A percentile compares a stretch with the other conserved stretches of the same genome.
Conservation (phyloP, 2,329 filamentous ascomycete species). For the Ophiostoma sp. region DNA sequence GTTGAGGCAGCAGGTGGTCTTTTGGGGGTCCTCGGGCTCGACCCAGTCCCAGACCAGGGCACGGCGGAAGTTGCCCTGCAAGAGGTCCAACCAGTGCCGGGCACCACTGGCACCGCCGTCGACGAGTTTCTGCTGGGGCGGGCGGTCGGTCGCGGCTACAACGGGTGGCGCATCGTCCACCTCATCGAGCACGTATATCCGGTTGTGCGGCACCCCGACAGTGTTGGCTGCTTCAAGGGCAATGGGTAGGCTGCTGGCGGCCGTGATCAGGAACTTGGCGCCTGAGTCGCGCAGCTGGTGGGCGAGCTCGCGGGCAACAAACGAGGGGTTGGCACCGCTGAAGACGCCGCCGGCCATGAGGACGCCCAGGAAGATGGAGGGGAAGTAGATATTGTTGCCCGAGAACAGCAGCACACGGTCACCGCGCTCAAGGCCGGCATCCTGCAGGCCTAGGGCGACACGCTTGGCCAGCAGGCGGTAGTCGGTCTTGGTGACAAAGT, state of each 20-base stretch:
- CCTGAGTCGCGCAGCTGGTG: conserved; percentile 74
- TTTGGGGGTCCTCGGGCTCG: conserved; percentile 51
- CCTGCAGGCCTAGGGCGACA: conserved; percentile 66
- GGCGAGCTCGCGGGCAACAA: conserved; percentile 68
- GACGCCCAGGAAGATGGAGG: conserved; percentile 68
- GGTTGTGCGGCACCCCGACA: conserved; percentile 54
- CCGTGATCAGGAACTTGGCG: conserved; percentile 66
- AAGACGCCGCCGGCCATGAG: conserved; percentile 79
- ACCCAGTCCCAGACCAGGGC: conserved; percentile 65
- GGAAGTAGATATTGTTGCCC: conserved; percentile 72
- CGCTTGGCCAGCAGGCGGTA: conserved; percentile 73
- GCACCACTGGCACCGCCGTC: conserved; percentile 27
- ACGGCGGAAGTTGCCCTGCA: conserved; percentile 49
- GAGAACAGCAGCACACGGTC: conserved; percentile 74
- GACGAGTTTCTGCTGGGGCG: background rate
- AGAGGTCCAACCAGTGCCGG: conserved; percentile 64
- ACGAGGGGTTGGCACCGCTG: conserved; percentile 54
- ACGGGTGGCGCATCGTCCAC: conserved; percentile 41
- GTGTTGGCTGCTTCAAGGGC: conserved; percentile 65
- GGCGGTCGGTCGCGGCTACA: conserved; percentile 23
- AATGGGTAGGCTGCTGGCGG: conserved; percentile 58
- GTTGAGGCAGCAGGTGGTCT: conserved; percentile 68
- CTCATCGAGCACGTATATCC: conserved; percentile 67
- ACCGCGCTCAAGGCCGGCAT: conserved; percentile 63
- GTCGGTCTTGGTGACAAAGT: conserved; percentile 62